Evolutionary conservation across 148 eudicot genomes (phyloP).

Genomic region (Fagopyrum tataricum): DNA sequence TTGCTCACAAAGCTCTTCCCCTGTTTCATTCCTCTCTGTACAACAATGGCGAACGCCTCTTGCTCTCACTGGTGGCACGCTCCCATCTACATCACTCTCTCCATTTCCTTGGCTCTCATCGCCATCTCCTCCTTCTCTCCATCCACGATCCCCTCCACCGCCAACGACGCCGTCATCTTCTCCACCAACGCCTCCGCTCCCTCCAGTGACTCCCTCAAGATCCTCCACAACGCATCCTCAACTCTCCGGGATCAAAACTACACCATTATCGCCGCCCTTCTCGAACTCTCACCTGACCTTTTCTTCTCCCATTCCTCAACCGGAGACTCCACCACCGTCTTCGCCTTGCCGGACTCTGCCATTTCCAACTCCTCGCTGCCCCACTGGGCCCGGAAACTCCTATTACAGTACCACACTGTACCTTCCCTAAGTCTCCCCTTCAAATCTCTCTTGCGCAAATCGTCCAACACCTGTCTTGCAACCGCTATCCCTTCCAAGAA

Average conservation of each 20-base stretch:
- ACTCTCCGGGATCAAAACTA: conserved; percentile 34
- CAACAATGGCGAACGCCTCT: conserved; percentile 27
- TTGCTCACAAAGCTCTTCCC: too few relatives aligned
- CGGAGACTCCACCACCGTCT: conserved; percentile 38
- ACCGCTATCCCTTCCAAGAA: conserved; percentile 32
- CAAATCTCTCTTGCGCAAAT: conserved; percentile 21
- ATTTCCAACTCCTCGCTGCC: conserved; percentile 27
- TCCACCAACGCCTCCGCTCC: conserved; percentile 11
- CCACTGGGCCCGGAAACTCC: conserved; percentile 25
- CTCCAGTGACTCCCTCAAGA: background rate
- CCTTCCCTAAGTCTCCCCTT: conserved; percentile 27
- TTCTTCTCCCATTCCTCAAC: conserved; percentile 21
- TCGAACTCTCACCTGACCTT: conserved; percentile 48
- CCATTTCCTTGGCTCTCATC: conserved; percentile 32
- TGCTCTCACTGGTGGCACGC: conserved; percentile 69
- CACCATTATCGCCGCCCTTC: conserved; percentile 39
- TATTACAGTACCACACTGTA: conserved; percentile 47
- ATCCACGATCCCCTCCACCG: background rate
- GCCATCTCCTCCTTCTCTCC: conserved; percentile 21
- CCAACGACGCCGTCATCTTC: conserved; percentile 4
- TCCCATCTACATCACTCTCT: conserved; percentile 40
- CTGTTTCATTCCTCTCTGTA: background rate
- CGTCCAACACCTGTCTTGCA: conserved; percentile 31
- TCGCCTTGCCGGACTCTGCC: conserved; percentile 47
- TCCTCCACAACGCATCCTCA: conserved; percentile 26